A percentile compares a stretch with the other conserved stretches of the same genome.
These are phyloP conservation scores for Pycnococcus provasolii DNA, from an alignment of 139 green algal genomes.

Conservation along the genomic window DNA sequence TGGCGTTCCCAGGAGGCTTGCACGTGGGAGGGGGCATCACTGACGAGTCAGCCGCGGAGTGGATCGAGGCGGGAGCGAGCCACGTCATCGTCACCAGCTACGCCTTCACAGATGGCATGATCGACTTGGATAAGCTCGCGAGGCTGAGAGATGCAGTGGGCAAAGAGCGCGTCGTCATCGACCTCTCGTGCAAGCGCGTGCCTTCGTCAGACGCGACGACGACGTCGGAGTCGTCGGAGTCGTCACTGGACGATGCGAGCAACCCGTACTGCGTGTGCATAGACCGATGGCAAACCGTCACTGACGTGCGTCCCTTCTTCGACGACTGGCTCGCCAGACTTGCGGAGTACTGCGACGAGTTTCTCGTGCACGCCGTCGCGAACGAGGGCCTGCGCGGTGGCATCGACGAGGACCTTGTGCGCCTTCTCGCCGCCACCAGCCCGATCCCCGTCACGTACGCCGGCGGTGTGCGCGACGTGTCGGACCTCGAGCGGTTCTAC, in stretches of 20 bases:
- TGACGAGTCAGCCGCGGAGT: constrained; percentile 63
- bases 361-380: constrained; percentile 94
- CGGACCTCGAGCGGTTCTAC: constrained; percentile 66
- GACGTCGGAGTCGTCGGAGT: too few relatives aligned
- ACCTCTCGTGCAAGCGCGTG: constrained; percentile 50
- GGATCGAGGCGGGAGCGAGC: constrained; percentile 74
- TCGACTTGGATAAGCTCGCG: constrained; percentile 69
- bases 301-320: constrained; percentile 10
- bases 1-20: constrained; percentile 69
- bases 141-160: constrained; percentile 68
- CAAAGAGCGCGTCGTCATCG: constrained; percentile 79
- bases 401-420: constrained; percentile 89
- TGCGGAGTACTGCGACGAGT: constrained; percentile 73
- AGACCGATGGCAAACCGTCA: constrained; percentile 44
- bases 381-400: constrained; percentile 94
- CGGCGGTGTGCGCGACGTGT: constrained; percentile 58
- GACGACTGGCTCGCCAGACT: constrained; percentile 51
- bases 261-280: constrained; percentile 55
- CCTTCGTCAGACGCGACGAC: too few relatives aligned
- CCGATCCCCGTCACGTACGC: constrained; percentile 78
- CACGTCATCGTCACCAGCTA: constrained; percentile 91
- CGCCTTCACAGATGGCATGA: constrained; percentile 74
- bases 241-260: too few relatives aligned
- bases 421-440: constrained; percentile 46
- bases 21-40: constrained; percentile 91